Evolutionary conservation across 2,329 filamentous ascomycete genomes (phyloP).

Genomic region (Talaromyces sp.): DNA sequence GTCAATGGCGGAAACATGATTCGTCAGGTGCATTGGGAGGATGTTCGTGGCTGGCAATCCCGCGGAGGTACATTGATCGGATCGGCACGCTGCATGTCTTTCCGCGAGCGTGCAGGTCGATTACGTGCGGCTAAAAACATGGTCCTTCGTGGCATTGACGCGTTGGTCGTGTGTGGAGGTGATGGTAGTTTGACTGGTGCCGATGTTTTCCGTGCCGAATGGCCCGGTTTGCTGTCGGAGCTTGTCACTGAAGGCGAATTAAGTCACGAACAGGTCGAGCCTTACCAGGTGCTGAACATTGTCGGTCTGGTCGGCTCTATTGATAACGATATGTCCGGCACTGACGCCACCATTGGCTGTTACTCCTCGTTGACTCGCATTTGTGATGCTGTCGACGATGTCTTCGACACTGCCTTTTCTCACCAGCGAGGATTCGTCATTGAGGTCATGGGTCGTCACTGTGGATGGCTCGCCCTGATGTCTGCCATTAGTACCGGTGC

Average conservation of each 20-base stretch:
- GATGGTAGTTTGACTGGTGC: slow-evolving; percentile 95
- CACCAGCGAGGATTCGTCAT: slow-evolving; percentile 97
- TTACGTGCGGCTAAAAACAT: slow-evolving; percentile 90
- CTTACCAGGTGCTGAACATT: slow-evolving; percentile 88
- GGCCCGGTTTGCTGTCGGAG: slow-evolving; percentile 85
- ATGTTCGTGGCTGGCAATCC: slow-evolving; percentile 90
- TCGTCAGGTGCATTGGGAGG: slow-evolving; percentile 83
- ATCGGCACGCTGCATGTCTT: slow-evolving; percentile 88
- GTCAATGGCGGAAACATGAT: slow-evolving; percentile 89
- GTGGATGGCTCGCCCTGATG: slow-evolving; percentile 96
- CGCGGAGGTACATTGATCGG: slow-evolving; percentile 96
- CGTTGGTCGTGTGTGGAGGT: slow-evolving; percentile 93
- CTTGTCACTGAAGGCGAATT: slow-evolving; percentile 75
- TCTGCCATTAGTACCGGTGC: slow-evolving; percentile 92
- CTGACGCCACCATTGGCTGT: slow-evolving; percentile 95
- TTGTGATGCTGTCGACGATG: slow-evolving; percentile 94
- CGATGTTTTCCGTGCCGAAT: slow-evolving; percentile 88
- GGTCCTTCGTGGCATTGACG: slow-evolving; percentile 89
- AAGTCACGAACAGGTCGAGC: slow-evolving; percentile 68
- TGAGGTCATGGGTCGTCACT: slow-evolving; percentile 98
- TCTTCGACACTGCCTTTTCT: slow-evolving; percentile 88
- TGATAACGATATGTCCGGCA: slow-evolving; percentile 96
- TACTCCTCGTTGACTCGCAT: slow-evolving; percentile 93
- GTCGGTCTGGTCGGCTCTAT: slow-evolving; percentile 96
- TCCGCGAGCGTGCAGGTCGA: slow-evolving; percentile 85